Percentiles rank a stretch among this genome's conserved stretches.
Evolutionary conservation across 2,329 filamentous ascomycete species (phyloP).

Genomic region (Xylariaceae sp.): DNA sequence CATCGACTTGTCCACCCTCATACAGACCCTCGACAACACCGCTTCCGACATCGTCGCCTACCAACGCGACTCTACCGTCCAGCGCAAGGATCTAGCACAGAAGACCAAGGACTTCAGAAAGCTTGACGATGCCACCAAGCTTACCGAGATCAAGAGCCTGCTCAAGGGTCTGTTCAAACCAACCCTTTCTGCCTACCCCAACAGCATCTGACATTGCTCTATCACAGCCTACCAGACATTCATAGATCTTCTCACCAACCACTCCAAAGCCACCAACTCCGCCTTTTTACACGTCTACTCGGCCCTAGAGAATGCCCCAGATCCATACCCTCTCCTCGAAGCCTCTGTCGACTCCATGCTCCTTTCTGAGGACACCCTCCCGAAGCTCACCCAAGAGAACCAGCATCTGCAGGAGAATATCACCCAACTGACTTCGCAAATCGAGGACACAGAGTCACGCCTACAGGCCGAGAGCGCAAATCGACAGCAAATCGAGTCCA

Average conservation of each 20-base stretch:
- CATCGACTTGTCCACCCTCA: constrained; percentile 79
- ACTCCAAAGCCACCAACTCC: constrained; percentile 90
- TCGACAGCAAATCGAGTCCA: constrained; percentile 71
- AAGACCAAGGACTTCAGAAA: constrained; percentile 99
- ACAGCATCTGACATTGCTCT: constrained; percentile 4
- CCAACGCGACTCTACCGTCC: constrained; percentile 91
- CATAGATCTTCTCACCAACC: constrained; percentile 92
- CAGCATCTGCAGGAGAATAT: constrained; percentile 79
- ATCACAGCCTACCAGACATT: constrained; percentile 85
- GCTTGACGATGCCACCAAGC: constrained; percentile 77
- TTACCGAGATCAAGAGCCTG: constrained; percentile 82
- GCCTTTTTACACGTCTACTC: constrained; percentile 92
- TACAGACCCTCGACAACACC: constrained; percentile 82
- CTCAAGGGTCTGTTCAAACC: constrained; percentile 63
- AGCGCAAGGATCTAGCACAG: constrained; percentile 95
- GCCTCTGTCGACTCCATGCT: constrained; percentile 93
- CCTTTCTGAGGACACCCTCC: constrained; percentile 85
- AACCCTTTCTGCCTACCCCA: constrained; percentile 9
- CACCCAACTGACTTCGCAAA: constrained; percentile 67
- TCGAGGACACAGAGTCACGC: constrained; percentile 77
- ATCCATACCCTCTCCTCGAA: constrained; percentile 93
- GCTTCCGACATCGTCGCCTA: constrained; percentile 93
- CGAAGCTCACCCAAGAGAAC: constrained; percentile 85
- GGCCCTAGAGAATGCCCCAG: constrained; percentile 88
- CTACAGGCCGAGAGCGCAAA: constrained; percentile 73